Evolutionary conservation across 225 moss, liverwort and hornwort genomes (phyloP), one percentile per base, ranked within the genome.

Genomic region (Polytrichum commune): DNA sequence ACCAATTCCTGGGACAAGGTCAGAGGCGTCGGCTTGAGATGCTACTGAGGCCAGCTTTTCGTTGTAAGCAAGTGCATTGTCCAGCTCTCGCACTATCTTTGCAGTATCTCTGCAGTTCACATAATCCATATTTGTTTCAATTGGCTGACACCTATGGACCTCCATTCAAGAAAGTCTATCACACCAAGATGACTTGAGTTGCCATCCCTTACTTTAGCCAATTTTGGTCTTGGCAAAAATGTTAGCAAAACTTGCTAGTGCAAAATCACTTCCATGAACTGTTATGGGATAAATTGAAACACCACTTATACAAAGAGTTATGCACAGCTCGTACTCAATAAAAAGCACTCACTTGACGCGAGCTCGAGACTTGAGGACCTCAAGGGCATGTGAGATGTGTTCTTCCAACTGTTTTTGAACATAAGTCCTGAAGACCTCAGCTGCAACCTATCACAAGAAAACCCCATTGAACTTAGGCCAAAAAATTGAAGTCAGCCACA

Each of bases 401-500:
- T 81, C 83, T 83, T 98, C 97, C 23, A 98, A 64, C 35, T 92
- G 85, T 77, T 87, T 93, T 53, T 94, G 94, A 55, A 85, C 87
- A 73, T 93, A 82, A 18, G 68, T 75, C 82, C 97, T 90, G 64
- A 98, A 90, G 76, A 91, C 78, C 58, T 94, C 91, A 55, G 86
- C 85, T 6, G 92, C 80, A 70, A 93, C 88, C 95, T 95, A 76
- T 73, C 78, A 75, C 62, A 75, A 55, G 69, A 80, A 35, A 57
- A 54, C 29, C 23, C 5, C 23, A 46, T 46, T 46, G 13, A 46
- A 46, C 46, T 13, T 13, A 46, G 46, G 64, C 19, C 30, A 38
- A 19, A 3, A 46, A 46, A 46, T 46, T 16, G 4, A 13, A 46
- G 46, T 13, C 13, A 16, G 16, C 46, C 13, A 46, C 46, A 46